These are phyloP conservation scores for Blastobotrys parvus DNA, from an alignment of 805 yeast species.

Conservation along the genomic window DNA sequence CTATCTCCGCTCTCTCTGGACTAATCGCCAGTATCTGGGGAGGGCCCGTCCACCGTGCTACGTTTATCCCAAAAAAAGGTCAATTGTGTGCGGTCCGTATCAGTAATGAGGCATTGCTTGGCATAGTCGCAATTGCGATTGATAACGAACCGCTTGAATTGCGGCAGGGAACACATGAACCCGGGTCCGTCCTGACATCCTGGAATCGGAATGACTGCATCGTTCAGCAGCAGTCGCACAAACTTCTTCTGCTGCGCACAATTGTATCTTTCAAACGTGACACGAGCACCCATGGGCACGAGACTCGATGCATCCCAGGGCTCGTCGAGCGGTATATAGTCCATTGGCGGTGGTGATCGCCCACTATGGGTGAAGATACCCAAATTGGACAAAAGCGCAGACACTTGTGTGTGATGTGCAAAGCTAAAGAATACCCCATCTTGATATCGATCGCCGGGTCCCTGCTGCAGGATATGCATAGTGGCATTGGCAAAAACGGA, in stretches of 20 bases:
- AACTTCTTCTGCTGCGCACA: background rate
- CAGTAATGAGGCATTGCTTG: no score
- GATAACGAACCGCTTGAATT: constrained; percentile 18
- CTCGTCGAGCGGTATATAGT: background rate
- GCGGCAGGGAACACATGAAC: constrained; percentile 36
- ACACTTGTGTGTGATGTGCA: background rate
- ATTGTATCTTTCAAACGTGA: constrained; percentile 24
- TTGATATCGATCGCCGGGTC: background rate
- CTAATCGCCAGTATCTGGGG: no score
- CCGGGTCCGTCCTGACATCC: constrained; percentile 48
- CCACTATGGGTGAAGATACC: background rate
- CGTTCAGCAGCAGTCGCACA: constrained; percentile 40
- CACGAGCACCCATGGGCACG: constrained; percentile 24
- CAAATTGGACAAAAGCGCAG: background rate
- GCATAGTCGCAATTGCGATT: no score
- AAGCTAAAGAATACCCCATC: no score
- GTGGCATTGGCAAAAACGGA: constrained; percentile 43
- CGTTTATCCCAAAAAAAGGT: no score
- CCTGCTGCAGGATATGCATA: constrained; percentile 34
- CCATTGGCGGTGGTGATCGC: background rate
- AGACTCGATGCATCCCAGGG: constrained; percentile 6
- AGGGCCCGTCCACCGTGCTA: no score
- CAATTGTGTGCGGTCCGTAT: no score
- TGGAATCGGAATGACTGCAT: constrained; percentile 46
- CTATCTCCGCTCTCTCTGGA: no score